Evolutionary conservation across 2,329 filamentous ascomycete genomes (phyloP).

Genomic region (Fusarium euwallaceae): DNA sequence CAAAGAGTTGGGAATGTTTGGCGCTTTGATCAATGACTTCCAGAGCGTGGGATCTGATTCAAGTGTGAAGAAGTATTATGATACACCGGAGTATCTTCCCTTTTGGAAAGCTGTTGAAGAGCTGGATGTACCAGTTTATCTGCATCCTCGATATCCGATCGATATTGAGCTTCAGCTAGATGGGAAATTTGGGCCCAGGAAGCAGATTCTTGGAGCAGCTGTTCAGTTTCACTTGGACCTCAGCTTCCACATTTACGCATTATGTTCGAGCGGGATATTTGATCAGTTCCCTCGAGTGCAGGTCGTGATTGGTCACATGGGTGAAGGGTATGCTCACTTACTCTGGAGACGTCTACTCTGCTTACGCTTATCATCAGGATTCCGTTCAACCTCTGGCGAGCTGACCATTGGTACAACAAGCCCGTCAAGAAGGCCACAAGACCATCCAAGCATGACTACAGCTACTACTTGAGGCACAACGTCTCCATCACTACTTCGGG

Average conservation of each 20-base stretch:
- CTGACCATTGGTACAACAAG: slow-evolving; percentile 24
- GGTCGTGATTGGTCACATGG: slow-evolving; percentile 22
- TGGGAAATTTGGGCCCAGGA: slow-evolving; percentile 4
- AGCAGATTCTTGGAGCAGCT: slow-evolving; percentile 14
- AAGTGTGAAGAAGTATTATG: slow-evolving; percentile 7
- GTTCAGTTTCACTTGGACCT: slow-evolving; percentile 21
- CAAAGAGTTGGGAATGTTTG: slow-evolving; percentile 3
- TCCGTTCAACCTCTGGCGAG: slow-evolving; percentile 21
- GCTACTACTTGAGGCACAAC: slow-evolving; percentile 15
- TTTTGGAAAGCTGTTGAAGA: slow-evolving; percentile 25
- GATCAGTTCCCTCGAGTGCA: slow-evolving; percentile 9
- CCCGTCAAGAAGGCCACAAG: neutral
- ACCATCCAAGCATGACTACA: slow-evolving; percentile 14
- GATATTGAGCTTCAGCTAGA: neutral
- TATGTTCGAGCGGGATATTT: slow-evolving; percentile 32
- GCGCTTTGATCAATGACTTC: slow-evolving; percentile 23
- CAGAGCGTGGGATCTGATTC: neutral
- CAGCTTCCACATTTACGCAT: slow-evolving; percentile 18
- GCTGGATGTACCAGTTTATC: slow-evolving; percentile 19
- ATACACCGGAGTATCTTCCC: neutral
- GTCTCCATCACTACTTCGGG: slow-evolving; percentile 23
- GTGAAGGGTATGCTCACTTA: slow-evolving; percentile 17
- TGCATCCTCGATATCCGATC: slow-evolving; percentile 22
- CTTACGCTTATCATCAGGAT: neutral
- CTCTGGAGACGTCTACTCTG: neutral